These are phyloP conservation scores for Darksidea phi DNA, from an alignment of 495 filamentous ascomycete species.

Conservation along the genomic window DNA sequence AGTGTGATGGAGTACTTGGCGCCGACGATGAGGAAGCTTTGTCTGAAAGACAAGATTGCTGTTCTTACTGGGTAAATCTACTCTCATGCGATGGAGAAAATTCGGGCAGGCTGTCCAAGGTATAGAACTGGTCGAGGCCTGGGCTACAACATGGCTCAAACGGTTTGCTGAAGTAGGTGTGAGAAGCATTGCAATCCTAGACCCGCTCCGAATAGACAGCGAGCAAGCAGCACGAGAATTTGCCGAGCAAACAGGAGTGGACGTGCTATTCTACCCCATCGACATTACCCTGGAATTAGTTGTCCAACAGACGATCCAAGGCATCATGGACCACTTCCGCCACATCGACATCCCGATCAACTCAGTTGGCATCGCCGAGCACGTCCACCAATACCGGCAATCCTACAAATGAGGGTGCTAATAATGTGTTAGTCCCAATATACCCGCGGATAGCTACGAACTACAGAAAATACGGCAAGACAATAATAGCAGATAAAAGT, in stretches of 20 bases:
- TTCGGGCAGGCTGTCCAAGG: neutral
- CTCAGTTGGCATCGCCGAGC: constrained; percentile 83
- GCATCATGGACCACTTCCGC: constrained; percentile 59
- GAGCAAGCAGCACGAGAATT: constrained; percentile 65
- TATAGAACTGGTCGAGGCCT: constrained; percentile 71
- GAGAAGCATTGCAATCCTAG: constrained; percentile 70
- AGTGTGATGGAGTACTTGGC: constrained; percentile 44
- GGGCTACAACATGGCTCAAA: constrained; percentile 73
- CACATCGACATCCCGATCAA: constrained; percentile 73
- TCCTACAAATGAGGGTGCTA: too few species aligned
- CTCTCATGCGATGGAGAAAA: neutral
- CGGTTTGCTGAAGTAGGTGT: constrained; percentile 70
- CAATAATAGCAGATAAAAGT: too few species aligned
- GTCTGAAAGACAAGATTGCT: constrained; percentile 64
- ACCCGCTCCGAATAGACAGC: constrained; percentile 70
- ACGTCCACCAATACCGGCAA: too few species aligned
- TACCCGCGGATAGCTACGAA: too few species aligned
- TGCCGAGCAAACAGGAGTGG: constrained; percentile 64
- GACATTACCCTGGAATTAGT: neutral
- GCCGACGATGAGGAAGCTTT: constrained; percentile 62
- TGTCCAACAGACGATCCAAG: constrained; percentile 48
- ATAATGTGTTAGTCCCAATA: too few species aligned
- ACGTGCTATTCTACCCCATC: constrained; percentile 64
- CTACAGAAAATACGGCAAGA: too few species aligned
- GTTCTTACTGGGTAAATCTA: constrained; percentile 65